phyloP scores from a whole-genome alignment of 257 asterid species.

The Solanum rostratum region DNA sequence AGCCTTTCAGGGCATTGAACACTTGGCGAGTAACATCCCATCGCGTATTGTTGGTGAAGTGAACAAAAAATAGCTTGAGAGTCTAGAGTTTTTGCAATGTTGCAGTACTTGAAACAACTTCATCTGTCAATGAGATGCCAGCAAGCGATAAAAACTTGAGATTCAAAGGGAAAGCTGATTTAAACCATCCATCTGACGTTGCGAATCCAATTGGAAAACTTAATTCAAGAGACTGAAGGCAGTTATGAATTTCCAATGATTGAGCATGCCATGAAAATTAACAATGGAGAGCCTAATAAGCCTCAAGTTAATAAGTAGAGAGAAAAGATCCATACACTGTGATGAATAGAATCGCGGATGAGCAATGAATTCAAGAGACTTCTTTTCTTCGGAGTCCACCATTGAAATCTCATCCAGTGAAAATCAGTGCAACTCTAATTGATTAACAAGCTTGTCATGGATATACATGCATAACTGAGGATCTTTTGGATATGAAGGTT shows the following conservation, averaged over 20 bases:
- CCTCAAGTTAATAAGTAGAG: background rate
- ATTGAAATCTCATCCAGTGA: background rate
- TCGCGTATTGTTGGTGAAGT: background rate
- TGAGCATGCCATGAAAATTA: background rate
- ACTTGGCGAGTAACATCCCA: background rate
- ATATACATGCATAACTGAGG: background rate
- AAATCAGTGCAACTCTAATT: background rate
- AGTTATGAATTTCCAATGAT: background rate
- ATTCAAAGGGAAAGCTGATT: background rate
- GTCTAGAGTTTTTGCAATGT: background rate
- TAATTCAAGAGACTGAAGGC: background rate
- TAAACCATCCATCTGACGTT: background rate
- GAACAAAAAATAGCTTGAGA: background rate
- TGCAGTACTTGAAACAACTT: background rate
- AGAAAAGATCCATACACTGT: background rate
- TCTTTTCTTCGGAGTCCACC: background rate
- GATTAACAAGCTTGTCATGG: background rate
- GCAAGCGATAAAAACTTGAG: background rate
- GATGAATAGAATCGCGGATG: background rate
- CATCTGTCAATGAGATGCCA: background rate
- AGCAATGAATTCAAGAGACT: background rate
- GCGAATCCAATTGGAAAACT: background rate
- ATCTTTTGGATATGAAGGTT: background rate
- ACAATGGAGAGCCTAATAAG: background rate
- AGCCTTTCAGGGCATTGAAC: background rate